phyloP scores from a whole-genome alignment of 768 basidiomycete species.

The Candolleomyces aberdarensis region DNA sequence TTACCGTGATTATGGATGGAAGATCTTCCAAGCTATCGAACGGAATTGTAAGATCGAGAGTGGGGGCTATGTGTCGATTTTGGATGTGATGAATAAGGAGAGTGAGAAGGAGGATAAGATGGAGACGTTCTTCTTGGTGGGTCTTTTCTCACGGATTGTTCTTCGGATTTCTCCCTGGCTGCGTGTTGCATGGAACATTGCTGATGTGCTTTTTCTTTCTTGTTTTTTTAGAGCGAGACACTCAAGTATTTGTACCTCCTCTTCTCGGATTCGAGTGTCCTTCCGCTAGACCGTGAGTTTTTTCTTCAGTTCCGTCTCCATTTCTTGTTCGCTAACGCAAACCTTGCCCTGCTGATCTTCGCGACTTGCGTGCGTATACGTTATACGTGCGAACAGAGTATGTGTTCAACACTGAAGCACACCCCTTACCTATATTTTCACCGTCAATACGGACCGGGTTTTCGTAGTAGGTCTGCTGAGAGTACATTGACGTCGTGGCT shows the following conservation, averaged over 20 bases:
- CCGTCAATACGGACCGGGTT: conserved; percentile 13
- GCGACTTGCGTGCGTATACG: no score
- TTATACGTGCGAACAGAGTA: conserved; percentile 63
- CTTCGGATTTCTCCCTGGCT: no score
- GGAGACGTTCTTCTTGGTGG: conserved; percentile 92
- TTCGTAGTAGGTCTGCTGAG: not conserved
- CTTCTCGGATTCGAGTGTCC: conserved; percentile 69
- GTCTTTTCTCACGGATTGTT: conserved; percentile 24
- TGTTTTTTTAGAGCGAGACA: conserved; percentile 67
- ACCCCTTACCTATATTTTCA: conserved; percentile 62
- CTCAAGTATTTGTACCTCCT: conserved; percentile 89
- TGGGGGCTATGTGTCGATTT: conserved; percentile 82
- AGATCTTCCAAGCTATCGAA: conserved; percentile 86
- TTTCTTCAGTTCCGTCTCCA: not conserved
- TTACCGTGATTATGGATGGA: conserved; percentile 85
- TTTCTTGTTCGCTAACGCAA: no score
- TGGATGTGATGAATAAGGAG: conserved; percentile 80
- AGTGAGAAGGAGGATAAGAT: conserved; percentile 78
- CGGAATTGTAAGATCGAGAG: conserved; percentile 71
- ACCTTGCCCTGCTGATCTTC: not conserved
- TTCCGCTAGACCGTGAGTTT: conserved; percentile 71
- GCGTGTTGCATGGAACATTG: not conserved
- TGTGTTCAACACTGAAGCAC: conserved; percentile 88
- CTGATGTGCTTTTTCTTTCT: not conserved
- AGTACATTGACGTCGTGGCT: no score